phyloP scores from a whole-genome alignment of 768 basidiomycete species.

The Pholiota molesta region DNA sequence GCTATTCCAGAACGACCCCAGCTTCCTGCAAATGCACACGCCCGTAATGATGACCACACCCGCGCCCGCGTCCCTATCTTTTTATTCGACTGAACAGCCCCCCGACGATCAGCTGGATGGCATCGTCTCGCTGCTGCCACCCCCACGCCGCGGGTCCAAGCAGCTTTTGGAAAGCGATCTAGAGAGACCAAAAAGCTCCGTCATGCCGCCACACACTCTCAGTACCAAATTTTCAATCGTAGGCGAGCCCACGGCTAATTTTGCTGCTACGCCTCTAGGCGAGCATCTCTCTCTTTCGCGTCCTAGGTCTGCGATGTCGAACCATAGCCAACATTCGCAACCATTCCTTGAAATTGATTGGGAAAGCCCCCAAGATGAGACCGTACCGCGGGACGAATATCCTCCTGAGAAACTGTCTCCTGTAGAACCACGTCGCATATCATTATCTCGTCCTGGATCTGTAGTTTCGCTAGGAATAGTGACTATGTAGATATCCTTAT shows the following conservation, averaged over 20 bases:
- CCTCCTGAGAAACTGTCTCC: constrained; percentile 30
- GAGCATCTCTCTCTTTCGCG: constrained; percentile 43
- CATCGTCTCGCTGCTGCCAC: constrained; percentile 55
- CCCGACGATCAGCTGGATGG: constrained; percentile 28
- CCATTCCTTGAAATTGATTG: constrained; percentile 16
- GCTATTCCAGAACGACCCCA: constrained; percentile 51
- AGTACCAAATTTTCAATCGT: constrained; percentile 13
- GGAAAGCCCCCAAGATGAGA: constrained; percentile 19
- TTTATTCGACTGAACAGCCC: constrained; percentile 1
- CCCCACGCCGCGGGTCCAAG: constrained; percentile 62
- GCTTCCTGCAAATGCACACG: constrained; percentile 60
- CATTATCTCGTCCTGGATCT: constrained; percentile 53
- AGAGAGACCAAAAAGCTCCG: constrained; percentile 9
- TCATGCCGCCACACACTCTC: background rate
- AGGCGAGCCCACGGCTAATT: constrained; percentile 5
- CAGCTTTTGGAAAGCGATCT: constrained; percentile 41
- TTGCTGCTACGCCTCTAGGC: constrained; percentile 21
- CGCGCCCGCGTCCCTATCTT: constrained; percentile 29
- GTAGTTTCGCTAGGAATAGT: constrained; percentile 56
- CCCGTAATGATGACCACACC: constrained; percentile 44
- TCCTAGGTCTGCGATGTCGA: constrained; percentile 54
- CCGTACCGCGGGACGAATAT: constrained; percentile 13
- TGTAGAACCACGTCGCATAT: constrained; percentile 34
- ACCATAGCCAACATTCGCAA: constrained; percentile 23
- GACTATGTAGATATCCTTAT: constrained; percentile 33